phyloP scores from a whole-genome alignment of 2,329 filamentous ascomycete species.

The Penicillium sp. region DNA sequence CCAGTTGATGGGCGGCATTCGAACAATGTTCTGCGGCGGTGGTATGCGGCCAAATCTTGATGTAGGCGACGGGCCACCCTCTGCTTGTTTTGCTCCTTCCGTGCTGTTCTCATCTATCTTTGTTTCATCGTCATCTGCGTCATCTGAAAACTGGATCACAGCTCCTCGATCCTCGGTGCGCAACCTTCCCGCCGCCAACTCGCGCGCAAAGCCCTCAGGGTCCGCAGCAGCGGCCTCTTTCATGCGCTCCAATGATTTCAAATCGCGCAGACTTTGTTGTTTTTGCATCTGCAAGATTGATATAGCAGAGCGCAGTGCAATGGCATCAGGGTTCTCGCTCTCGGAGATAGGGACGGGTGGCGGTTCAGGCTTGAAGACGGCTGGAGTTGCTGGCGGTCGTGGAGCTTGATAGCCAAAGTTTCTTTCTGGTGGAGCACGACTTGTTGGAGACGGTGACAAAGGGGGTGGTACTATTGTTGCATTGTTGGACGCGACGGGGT shows the following conservation, averaged over 20 bases:
- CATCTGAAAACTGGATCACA: slow-evolving; percentile 35
- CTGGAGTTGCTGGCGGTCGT: slow-evolving; percentile 17
- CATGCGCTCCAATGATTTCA: slow-evolving; percentile 62
- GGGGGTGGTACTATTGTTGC: slow-evolving; percentile 32
- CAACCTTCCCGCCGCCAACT: slow-evolving; percentile 60
- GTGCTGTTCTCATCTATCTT: slow-evolving; percentile 31
- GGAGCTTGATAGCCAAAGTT: slow-evolving; percentile 9
- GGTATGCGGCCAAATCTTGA: slow-evolving; percentile 61
- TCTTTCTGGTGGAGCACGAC: slow-evolving; percentile 7
- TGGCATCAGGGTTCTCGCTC: slow-evolving; percentile 70
- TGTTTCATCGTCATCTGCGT: slow-evolving; percentile 36
- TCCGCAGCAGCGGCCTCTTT: slow-evolving; percentile 66
- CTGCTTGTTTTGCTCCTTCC: slow-evolving; percentile 20
- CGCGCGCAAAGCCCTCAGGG: slow-evolving; percentile 65
- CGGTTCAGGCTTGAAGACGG: slow-evolving; percentile 34
- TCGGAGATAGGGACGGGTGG: slow-evolving; percentile 44
- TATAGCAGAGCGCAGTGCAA: slow-evolving; percentile 79
- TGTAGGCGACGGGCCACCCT: not conserved
- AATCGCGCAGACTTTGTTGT: slow-evolving; percentile 69
- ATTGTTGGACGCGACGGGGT: slow-evolving; percentile 25
- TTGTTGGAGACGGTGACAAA: slow-evolving; percentile 27
- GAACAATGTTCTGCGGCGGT: slow-evolving; percentile 71
- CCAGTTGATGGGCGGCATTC: slow-evolving; percentile 91
- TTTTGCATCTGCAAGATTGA: slow-evolving; percentile 82
- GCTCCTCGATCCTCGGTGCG: slow-evolving; percentile 35